Base-by-base conservation (phyloP, 108 stramenopile species). In the Conticribra weissflogii region DNA sequence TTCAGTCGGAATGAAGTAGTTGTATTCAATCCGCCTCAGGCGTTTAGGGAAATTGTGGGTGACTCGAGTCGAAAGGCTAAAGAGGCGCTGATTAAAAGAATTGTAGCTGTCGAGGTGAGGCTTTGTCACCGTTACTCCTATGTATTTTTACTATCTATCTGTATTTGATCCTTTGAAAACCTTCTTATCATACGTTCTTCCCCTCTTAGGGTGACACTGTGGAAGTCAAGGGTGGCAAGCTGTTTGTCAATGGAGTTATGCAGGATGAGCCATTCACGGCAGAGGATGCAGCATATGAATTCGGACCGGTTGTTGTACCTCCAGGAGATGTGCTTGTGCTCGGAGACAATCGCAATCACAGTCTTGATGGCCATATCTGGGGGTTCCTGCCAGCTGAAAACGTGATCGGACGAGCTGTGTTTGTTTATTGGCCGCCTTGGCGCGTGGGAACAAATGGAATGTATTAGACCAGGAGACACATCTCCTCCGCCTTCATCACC, bases 81-180 rank as follows among this genome's bases (percentile, higher is more conserved):
- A 59, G 93, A 96, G 73, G 98, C 96, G 46, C 70, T 98, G 17
- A 96, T 98, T 64, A 98, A 98, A 75, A 79, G 98, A 45, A 91
- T 98, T 73, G 93, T 98, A 28, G 98, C 96, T 19, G 81, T 96
- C 55, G 96, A 90, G 85, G 87, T 88, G 55, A 66, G 88, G 19
- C 18, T 2, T 27, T 2, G 22, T 27, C 16, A 2, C 18, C 48
- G 2, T 29, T 30, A 50, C 27, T n/a, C n/a, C n/a, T n/a, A n/a
- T n/a, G n/a, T n/a, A n/a, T n/a, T n/a, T n/a, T n/a, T n/a, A n/a
- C n/a, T n/a, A n/a, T n/a, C n/a, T n/a, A n/a, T n/a, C n/a, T n/a
- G n/a, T n/a, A n/a, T n/a, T n/a, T n/a, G n/a, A n/a, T n/a, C n/a
- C n/a, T n/a, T n/a, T n/a, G 41, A 53, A 2, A 33, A 23, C 24